phyloP scores from a whole-genome alignment of 75 land plant species.

The Cryptomeria japonica region DNA sequence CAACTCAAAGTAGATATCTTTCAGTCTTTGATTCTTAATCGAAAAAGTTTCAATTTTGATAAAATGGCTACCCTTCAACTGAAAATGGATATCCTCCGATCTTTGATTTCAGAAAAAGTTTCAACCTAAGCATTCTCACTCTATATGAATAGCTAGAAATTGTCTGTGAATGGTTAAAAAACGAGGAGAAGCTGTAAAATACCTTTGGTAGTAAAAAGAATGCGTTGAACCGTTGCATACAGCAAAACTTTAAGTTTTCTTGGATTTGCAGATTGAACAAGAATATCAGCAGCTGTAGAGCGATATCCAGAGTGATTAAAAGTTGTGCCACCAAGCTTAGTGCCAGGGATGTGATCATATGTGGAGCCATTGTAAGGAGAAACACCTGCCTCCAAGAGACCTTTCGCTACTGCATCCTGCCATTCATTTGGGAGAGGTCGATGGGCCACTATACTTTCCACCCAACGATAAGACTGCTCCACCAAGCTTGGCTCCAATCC shows the following conservation, averaged over 20 bases:
- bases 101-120: no score
- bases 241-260: no score
- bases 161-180: no score
- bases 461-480: conserved; percentile 55
- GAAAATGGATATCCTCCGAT: no score
- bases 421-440: conserved; percentile 30
- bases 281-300: conserved; percentile 68
- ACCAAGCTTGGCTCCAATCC: neutral
- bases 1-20: no score
- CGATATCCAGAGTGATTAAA: conserved; percentile 61
- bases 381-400: conserved; percentile 55
- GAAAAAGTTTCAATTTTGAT: no score
- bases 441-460: conserved; percentile 36
- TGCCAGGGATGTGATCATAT: conserved; percentile 55
- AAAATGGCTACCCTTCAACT: no score
- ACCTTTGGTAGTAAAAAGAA: conserved; percentile 29
- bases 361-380: conserved; percentile 14
- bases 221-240: neutral
- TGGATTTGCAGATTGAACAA: no score
- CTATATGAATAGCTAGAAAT: no score
- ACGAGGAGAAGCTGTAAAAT: no score
- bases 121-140: no score
- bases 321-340: conserved; percentile 75
- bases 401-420: conserved; percentile 45
- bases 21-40: no score